Base-by-base conservation (phyloP, 805 yeast genomes). In the Hanseniaspora lachancei region DNA sequence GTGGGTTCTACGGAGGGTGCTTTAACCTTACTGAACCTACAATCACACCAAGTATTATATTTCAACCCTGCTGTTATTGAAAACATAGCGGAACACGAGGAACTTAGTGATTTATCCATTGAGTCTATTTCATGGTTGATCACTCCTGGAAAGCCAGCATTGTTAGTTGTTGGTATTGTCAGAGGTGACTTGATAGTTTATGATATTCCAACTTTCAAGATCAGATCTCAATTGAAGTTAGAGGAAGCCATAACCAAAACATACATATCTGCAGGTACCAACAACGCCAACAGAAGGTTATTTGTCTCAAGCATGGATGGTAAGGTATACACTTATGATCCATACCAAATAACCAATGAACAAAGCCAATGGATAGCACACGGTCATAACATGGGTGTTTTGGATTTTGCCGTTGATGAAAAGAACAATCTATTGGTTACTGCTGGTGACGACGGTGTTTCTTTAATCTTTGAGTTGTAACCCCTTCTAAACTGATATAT, bases 361-460 rank as follows among this genome's bases (percentile, higher is more conserved):
- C 58, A 50, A 46, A 55, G 41, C 18, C 69, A 84, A 57, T 85
- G 84, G 71, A 83, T 77, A 36, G 93, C 95, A 60, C 80, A 80
- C 42, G 99, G 98, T 23, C 98, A 93, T 68, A 85, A 84, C 69
- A 86, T 86, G 85, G 97, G 97, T 59, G 82, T 93, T 20, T 75
- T 93, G 60, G 97, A 84, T 20, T 65, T 83, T 44, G 78, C 81
- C 57, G 81, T 79, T 42, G 71, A 77, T 47, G 91, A 88, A 29
- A 75, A 77, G 52, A 66, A 53, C 35, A 43, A 43, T 12, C 29
- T 46, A 23, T 64, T 93, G 47, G 76, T 89, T 39, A 87, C 97
- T 21, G 98, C 96, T 15, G 97, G 97, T 60, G 98, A 93, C 68
- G 98, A 93, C 69, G 96, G 96, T 61, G 96, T 93, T 35, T 80